phyloP scores from a whole-genome alignment of 768 basidiomycete species.

The Mrakia frigida region DNA sequence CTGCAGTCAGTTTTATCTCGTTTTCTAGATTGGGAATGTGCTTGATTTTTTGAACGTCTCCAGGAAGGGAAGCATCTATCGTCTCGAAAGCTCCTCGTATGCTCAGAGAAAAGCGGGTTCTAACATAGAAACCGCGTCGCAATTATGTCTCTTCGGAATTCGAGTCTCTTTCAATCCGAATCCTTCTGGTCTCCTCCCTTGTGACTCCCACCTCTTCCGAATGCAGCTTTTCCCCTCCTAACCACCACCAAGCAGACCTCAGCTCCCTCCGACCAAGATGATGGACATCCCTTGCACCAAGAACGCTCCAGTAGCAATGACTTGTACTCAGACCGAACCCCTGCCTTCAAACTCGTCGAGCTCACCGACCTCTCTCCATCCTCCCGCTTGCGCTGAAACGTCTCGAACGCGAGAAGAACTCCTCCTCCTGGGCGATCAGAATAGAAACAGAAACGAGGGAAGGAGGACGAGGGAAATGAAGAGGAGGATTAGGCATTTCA shows the following conservation, averaged over 20 bases:
- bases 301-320: too few species aligned
- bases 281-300: background rate
- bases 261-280: too few species aligned
- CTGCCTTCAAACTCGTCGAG: background rate
- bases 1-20: too few species aligned
- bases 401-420: background rate
- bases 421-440: background rate
- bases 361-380: background rate
- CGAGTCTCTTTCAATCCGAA: background rate
- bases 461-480: background rate
- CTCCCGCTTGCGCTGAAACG: background rate
- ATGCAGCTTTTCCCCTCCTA: background rate
- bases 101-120: too few species aligned
- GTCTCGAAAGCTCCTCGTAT: too few species aligned
- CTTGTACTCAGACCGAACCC: too few species aligned
- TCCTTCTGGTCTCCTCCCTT: background rate
- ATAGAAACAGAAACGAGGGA: background rate
- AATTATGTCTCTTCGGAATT: background rate
- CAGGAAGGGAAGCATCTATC: too few species aligned
- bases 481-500: conserved; percentile 3
- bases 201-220: background rate
- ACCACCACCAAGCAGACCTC: background rate
- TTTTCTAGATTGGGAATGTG: too few species aligned
- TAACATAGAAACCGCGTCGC: too few species aligned
- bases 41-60: too few species aligned